phyloP scores from a whole-genome alignment of 176 grass and related monocot species.

The Phragmites australis region DNA sequence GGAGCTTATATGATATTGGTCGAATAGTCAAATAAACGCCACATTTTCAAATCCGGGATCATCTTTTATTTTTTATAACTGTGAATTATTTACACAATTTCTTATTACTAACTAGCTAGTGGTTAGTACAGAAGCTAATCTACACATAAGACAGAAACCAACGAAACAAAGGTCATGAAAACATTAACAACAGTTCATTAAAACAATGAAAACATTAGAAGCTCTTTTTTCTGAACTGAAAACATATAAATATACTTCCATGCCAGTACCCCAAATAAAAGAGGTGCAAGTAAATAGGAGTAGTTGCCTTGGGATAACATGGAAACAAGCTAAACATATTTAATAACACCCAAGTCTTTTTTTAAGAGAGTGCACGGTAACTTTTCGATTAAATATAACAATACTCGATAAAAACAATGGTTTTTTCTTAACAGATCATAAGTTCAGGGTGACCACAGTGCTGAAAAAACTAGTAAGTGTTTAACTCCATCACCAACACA shows the following conservation, averaged over 20 bases:
- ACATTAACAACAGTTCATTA: background rate
- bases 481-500: conserved; percentile 32
- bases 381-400: background rate
- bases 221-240: background rate
- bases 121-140: background rate
- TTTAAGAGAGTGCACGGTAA: background rate
- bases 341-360: background rate
- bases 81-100: background rate
- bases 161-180: background rate
- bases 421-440: conserved; percentile 21
- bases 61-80: background rate
- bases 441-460: conserved; percentile 26
- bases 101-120: background rate
- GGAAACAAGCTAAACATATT: background rate
- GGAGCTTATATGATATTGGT: background rate
- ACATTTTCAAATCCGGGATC: background rate
- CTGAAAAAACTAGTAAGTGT: conserved; percentile 20
- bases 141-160: conserved; percentile 5
- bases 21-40: background rate
- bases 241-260: background rate
- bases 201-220: background rate
- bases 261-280: background rate
- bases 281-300: background rate
- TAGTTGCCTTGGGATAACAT: background rate
- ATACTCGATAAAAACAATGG: too few species aligned